Evolutionary conservation across 148 eudicot species (phyloP).

Genomic region (Chenopodium formosanum): DNA sequence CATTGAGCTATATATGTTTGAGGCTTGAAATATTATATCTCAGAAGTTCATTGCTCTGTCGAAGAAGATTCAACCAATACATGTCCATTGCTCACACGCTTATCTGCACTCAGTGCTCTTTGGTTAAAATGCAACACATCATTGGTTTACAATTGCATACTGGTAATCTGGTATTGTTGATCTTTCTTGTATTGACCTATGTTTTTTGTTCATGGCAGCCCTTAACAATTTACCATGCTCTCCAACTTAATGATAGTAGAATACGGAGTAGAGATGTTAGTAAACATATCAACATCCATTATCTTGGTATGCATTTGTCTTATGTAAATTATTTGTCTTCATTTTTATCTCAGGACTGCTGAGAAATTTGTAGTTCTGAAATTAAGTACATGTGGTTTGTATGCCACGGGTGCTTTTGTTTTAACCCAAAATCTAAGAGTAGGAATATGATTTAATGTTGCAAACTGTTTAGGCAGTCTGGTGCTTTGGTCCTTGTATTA

Average conservation of each 20-base stretch:
- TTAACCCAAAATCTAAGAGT: neutral
- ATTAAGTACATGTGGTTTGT: neutral
- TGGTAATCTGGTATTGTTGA: neutral
- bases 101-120: neutral
- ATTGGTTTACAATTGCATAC: neutral
- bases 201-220: constrained; percentile 53
- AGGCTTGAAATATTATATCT: neutral
- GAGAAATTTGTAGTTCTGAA: neutral
- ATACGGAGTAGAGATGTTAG: constrained; percentile 34
- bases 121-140: neutral
- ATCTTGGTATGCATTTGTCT: constrained; percentile 58
- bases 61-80: neutral
- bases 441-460: neutral
- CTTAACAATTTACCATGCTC: constrained; percentile 61
- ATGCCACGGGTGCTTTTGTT: neutral
- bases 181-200: constrained; percentile 2
- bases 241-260: constrained; percentile 47
- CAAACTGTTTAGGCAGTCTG: neutral
- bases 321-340: neutral
- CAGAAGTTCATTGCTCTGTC: neutral
- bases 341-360: neutral
- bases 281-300: constrained; percentile 56
- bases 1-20: neutral
- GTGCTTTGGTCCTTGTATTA: neutral
- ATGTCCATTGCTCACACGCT: neutral